These are phyloP conservation scores for Melastoma candidum DNA, from an alignment of 441 rosid species.

Conservation along the genomic window DNA sequence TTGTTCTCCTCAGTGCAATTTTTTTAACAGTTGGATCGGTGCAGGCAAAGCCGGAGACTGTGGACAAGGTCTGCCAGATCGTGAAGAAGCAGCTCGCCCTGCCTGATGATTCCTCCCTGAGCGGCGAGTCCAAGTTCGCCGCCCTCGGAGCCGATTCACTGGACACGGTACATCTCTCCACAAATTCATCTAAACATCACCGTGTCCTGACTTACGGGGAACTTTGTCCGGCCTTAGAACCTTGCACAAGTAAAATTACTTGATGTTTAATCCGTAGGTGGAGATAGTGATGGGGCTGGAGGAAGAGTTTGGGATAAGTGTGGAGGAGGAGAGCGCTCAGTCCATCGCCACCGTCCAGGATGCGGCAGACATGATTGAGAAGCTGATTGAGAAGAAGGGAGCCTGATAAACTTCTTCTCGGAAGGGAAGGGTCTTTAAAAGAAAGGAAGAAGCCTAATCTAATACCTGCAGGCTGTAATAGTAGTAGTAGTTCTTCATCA, in stretches of 20 bases:
- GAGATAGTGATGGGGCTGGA: constrained; percentile 61
- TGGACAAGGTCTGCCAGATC: constrained; percentile 31
- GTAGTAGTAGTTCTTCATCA: too few relatives aligned
- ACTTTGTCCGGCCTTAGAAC: background rate
- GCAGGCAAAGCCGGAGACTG: constrained; percentile 39
- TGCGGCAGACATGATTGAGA: constrained; percentile 67
- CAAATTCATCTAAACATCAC: background rate
- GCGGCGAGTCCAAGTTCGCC: constrained; percentile 36
- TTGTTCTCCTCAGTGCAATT: background rate
- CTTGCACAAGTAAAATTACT: background rate
- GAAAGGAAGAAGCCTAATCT: too few relatives aligned
- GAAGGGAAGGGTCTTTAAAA: background rate
- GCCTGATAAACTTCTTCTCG: constrained; percentile 6
- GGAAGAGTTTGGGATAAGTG: constrained; percentile 60
- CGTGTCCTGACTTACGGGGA: background rate
- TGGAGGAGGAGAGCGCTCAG: constrained; percentile 61
- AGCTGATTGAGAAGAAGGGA: constrained; percentile 24
- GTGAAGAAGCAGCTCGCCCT: constrained; percentile 45
- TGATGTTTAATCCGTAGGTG: constrained; percentile 20
- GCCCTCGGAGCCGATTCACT: constrained; percentile 47
- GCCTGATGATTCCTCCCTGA: constrained; percentile 23
- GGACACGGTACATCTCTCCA: constrained; percentile 26
- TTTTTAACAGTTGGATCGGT: background rate
- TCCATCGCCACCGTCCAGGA: constrained; percentile 57
- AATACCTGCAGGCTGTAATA: too few relatives aligned